Evolutionary conservation across 2,329 filamentous ascomycete genomes (phyloP).

Genomic region (Claviceps sp.): DNA sequence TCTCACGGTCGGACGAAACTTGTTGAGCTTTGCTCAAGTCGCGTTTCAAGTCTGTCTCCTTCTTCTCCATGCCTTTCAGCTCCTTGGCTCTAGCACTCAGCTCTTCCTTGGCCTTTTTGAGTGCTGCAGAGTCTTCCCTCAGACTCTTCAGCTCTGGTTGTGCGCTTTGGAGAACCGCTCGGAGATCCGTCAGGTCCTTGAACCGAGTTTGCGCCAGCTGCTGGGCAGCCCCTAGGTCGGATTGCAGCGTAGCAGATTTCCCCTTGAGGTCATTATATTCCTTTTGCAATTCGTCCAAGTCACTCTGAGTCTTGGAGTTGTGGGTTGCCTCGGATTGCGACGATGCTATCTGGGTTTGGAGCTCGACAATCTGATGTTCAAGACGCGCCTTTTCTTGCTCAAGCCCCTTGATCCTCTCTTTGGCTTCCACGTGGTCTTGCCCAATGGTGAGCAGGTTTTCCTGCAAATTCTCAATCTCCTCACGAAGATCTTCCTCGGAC

Average conservation of each 20-base stretch:
- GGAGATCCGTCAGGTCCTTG: conserved; percentile 72
- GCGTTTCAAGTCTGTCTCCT: conserved; percentile 66
- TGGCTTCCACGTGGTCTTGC: conserved; percentile 71
- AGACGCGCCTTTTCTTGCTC: conserved; percentile 55
- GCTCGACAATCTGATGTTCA: conserved; percentile 44
- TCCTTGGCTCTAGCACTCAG: conserved; percentile 45
- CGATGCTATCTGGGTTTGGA: conserved; percentile 56
- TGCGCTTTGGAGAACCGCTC: conserved; percentile 67
- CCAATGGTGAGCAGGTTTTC: conserved; percentile 71
- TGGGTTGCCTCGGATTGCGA: conserved; percentile 24
- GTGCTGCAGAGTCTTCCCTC: conserved; percentile 59
- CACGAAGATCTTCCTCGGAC: conserved; percentile 64
- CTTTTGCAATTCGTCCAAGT: conserved; percentile 41
- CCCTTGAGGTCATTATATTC: conserved; percentile 56
- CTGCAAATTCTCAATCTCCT: conserved; percentile 74
- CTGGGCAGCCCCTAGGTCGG: conserved; percentile 74
- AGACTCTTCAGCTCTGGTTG: conserved; percentile 76
- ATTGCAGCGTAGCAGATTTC: conserved; percentile 58
- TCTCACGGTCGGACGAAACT: conserved; percentile 58
- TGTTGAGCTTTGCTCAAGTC: conserved; percentile 61
- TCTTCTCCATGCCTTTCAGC: conserved; percentile 63
- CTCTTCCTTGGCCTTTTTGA: conserved; percentile 66
- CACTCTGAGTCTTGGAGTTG: conserved; percentile 42
- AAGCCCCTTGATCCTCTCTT: conserved; percentile 61
- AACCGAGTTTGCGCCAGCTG: conserved; percentile 77